A percentile compares a stretch with the other conserved stretches of the same genome.
Evolutionary conservation across 1,139 yeast species (phyloP).

Genomic region (Diutina pseudorugosa): DNA sequence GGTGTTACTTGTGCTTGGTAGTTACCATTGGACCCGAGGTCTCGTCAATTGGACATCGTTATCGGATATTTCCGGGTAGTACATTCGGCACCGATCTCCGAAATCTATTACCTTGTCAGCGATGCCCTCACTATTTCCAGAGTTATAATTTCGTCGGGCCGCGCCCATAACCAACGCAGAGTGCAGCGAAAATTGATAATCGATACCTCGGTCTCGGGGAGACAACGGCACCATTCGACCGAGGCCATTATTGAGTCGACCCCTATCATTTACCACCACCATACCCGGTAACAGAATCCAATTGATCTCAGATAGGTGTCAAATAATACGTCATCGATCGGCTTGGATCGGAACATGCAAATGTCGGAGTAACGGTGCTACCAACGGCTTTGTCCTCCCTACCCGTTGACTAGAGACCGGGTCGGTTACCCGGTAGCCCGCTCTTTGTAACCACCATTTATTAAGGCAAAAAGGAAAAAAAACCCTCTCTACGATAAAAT

Average conservation of each 20-base stretch:
- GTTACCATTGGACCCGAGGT: conserved; percentile 33
- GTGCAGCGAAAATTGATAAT: neutral
- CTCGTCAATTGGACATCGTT: neutral
- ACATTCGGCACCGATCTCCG: too few relatives aligned
- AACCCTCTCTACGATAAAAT: neutral
- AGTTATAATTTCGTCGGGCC: neutral
- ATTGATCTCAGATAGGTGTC: too few relatives aligned
- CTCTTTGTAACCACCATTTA: neutral
- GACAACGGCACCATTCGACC: neutral
- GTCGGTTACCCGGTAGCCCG: neutral
- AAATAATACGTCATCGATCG: too few relatives aligned
- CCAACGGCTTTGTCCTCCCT: too few relatives aligned
- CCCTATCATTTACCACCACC: neutral
- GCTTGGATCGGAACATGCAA: too few relatives aligned
- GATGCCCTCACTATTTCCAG: neutral
- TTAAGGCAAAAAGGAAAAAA: too few relatives aligned
- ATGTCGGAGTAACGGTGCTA: too few relatives aligned
- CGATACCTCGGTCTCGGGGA: neutral
- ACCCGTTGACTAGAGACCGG: too few relatives aligned
- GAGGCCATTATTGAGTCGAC: neutral
- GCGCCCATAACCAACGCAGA: neutral
- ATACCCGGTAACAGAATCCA: neutral
- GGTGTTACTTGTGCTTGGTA: conserved; percentile 38
- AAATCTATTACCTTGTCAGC: too few relatives aligned
- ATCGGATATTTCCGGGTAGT: too few relatives aligned